Conservation (phyloP, 2,329 filamentous ascomycete genomes). For the Colletotrichum incanum region DNA sequence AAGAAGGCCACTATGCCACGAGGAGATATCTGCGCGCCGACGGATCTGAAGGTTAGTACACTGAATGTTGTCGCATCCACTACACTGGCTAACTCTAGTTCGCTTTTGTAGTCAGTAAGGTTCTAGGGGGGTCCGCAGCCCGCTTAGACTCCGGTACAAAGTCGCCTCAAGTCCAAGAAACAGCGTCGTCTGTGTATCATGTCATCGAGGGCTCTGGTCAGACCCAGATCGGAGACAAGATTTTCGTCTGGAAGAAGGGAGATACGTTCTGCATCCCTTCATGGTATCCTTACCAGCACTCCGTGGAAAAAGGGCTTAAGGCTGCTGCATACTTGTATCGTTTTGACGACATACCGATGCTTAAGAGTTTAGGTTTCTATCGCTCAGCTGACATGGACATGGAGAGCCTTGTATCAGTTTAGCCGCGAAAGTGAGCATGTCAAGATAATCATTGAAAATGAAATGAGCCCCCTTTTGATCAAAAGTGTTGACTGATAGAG, state of each 20-base stretch:
- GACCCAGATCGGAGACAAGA: conserved; percentile 56
- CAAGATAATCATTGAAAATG: conserved; percentile 46
- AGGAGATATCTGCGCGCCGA: conserved; percentile 53
- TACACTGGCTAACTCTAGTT: background rate
- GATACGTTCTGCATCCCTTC: conserved; percentile 71
- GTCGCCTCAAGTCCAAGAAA: conserved; percentile 62
- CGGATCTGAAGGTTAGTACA: conserved; percentile 49
- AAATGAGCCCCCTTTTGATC: background rate
- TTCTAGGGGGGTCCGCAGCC: conserved; percentile 64
- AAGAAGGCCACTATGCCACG: conserved; percentile 48
- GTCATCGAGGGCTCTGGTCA: conserved; percentile 63
- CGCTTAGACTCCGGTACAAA: conserved; percentile 55
- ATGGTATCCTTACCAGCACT: conserved; percentile 67
- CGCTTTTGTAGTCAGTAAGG: conserved; percentile 56
- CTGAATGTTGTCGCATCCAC: too few relatives aligned
- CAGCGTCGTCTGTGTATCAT: conserved; percentile 68
- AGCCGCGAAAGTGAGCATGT: background rate
- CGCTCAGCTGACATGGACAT: conserved; percentile 56
- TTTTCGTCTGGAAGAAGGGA: conserved; percentile 61
- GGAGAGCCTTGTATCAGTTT: conserved; percentile 54
- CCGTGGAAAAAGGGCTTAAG: conserved; percentile 50
- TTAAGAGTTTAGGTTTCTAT: conserved; percentile 67
- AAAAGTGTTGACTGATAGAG: too few relatives aligned
- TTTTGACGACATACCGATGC: conserved; percentile 71
- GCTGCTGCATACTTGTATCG: conserved; percentile 65